Evolutionary conservation across 192 early-diverging fungal genomes (phyloP).

Genomic region (Backusella luteola): DNA sequence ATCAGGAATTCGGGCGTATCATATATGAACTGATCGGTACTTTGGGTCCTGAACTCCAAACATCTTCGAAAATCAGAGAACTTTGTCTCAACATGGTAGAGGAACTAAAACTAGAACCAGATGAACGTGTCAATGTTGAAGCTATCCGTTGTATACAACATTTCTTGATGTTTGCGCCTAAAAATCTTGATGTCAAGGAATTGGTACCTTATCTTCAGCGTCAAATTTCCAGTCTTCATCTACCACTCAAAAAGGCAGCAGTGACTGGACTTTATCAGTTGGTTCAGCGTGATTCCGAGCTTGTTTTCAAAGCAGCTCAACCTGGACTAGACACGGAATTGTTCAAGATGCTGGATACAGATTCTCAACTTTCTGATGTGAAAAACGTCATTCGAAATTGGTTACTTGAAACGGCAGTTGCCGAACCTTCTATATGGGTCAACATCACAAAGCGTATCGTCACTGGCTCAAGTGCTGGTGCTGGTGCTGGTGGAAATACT

Average conservation of each 20-base stretch:
- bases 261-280: constrained; percentile 87
- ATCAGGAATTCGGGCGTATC: constrained; percentile 80
- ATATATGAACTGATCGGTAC: constrained; percentile 87
- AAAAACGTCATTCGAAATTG: constrained; percentile 60
- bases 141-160: constrained; percentile 86
- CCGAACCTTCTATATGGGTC: constrained; percentile 80
- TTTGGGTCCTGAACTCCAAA: constrained; percentile 88
- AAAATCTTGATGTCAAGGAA: constrained; percentile 61
- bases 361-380: constrained; percentile 58
- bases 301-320: constrained; percentile 62
- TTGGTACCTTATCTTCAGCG: constrained; percentile 76
- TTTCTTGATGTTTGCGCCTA: constrained; percentile 86
- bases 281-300: constrained; percentile 69
- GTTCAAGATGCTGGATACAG: constrained; percentile 77
- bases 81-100: constrained; percentile 78
- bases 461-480: constrained; percentile 36
- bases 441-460: constrained; percentile 78
- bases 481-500: neutral
- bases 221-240: constrained; percentile 59
- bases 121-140: constrained; percentile 75
- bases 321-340: constrained; percentile 74
- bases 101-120: constrained; percentile 74
- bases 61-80: constrained; percentile 68
- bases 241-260: constrained; percentile 68
- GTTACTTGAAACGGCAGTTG: constrained; percentile 57